Evolutionary conservation across 1,284 basidiomycete species (phyloP).

Genomic region (Cryptococcus sp.): DNA sequence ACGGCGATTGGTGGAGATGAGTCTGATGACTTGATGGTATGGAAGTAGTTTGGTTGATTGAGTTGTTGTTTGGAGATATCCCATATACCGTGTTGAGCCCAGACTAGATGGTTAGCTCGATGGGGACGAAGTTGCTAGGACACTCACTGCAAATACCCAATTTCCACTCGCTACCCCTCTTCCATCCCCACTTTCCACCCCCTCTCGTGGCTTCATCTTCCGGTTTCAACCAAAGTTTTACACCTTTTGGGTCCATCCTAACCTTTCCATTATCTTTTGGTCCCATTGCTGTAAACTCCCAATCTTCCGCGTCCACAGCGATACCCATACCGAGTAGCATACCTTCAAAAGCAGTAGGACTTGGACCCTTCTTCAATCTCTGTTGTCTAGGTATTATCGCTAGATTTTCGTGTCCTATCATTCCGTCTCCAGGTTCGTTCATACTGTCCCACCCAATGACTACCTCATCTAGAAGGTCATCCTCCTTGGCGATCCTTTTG

Average conservation of each 20-base stretch:
- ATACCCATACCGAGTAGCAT: constrained; percentile 84
- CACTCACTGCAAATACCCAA: constrained; percentile 66
- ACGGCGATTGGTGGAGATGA: constrained; percentile 51
- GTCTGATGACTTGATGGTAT: constrained; percentile 45
- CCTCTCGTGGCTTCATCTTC: constrained; percentile 46
- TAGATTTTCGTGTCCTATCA: constrained; percentile 74
- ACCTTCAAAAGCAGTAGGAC: constrained; percentile 79
- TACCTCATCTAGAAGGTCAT: constrained; percentile 69
- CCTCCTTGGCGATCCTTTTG: constrained; percentile 66
- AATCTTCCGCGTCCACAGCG: constrained; percentile 77
- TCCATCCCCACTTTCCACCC: constrained; percentile 70
- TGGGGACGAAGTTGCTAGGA: not conserved
- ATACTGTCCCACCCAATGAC: constrained; percentile 95
- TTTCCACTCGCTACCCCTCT: constrained; percentile 67
- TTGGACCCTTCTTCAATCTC: constrained; percentile 76
- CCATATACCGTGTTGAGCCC: constrained; percentile 94
- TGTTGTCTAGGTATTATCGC: constrained; percentile 61
- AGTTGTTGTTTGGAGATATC: constrained; percentile 64
- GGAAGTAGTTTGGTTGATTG: constrained; percentile 76
- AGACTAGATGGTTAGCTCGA: constrained; percentile 50
- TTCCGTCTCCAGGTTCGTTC: constrained; percentile 89
- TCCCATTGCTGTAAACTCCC: constrained; percentile 74
- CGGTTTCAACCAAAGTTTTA: constrained; percentile 65
- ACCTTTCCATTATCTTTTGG: constrained; percentile 69
- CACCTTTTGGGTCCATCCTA: constrained; percentile 76